Evolutionary conservation across 192 early-diverging fungal species (phyloP).

Genomic region (Coemansia sp.): DNA sequence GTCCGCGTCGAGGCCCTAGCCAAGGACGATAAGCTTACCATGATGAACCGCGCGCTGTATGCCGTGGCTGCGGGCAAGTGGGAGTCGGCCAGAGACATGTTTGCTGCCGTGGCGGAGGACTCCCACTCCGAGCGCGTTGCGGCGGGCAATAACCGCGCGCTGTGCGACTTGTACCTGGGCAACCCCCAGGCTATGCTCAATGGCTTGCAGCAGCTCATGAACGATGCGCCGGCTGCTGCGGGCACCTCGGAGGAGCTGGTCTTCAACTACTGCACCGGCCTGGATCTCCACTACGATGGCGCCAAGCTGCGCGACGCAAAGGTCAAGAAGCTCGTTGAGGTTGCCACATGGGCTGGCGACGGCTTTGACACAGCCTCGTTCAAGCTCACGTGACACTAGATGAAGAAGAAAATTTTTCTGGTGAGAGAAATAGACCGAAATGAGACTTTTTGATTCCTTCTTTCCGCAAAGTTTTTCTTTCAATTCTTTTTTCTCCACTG

Average conservation of each 20-base stretch:
- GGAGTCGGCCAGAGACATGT: slow-evolving; percentile 26
- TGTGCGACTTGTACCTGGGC: slow-evolving; percentile 53
- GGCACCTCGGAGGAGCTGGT: slow-evolving; percentile 45
- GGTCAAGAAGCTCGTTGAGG: slow-evolving; percentile 37
- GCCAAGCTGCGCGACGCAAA: slow-evolving; percentile 33
- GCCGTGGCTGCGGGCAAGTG: slow-evolving; percentile 40
- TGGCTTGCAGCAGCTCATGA: slow-evolving; percentile 33
- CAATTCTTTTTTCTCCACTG: not conserved
- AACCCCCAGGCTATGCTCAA: slow-evolving; percentile 40
- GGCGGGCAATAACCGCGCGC: slow-evolving; percentile 36
- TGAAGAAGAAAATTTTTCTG: slow-evolving; percentile 9
- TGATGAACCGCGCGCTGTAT: slow-evolving; percentile 45
- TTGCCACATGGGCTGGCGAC: slow-evolving; percentile 51
- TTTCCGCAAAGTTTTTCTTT: not conserved
- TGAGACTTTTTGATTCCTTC: not conserved
- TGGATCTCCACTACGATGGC: slow-evolving; percentile 52
- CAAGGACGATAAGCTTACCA: slow-evolving; percentile 19
- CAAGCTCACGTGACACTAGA: slow-evolving; percentile 32
- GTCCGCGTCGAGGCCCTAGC: slow-evolving; percentile 11
- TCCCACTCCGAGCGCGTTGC: slow-evolving; percentile 20
- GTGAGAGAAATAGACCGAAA: not conserved
- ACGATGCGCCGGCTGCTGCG: slow-evolving; percentile 23
- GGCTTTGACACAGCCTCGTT: slow-evolving; percentile 37
- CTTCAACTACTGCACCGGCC: slow-evolving; percentile 50
- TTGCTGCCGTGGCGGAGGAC: slow-evolving; percentile 8